Percentiles rank a stretch among this genome's conserved stretches.
Evolutionary conservation across 768 basidiomycete genomes (phyloP).

Genomic region (Brasilioporus rufonigricans): DNA sequence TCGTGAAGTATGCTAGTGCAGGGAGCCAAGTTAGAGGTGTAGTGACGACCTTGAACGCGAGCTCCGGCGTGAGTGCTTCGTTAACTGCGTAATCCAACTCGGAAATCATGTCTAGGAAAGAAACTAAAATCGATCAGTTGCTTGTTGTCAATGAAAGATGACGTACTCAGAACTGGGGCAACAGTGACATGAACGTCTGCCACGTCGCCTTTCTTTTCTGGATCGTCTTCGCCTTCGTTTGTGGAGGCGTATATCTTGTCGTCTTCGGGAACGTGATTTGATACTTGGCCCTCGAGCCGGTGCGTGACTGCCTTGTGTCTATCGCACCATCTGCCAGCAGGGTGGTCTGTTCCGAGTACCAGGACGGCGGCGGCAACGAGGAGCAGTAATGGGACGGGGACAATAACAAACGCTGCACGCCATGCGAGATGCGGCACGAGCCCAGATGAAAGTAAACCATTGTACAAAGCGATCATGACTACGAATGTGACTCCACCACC

Average conservation of each 20-base stretch:
- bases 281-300: neutral
- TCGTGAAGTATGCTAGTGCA: slow-evolving; percentile 2
- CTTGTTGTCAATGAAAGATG: neutral
- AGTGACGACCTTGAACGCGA: neutral
- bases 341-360: slow-evolving; percentile 8
- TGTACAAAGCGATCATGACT: slow-evolving; percentile 34
- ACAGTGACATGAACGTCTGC: slow-evolving; percentile 17
- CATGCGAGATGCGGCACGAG: slow-evolving; percentile 45
- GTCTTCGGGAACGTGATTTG: slow-evolving; percentile 1
- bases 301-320: slow-evolving; percentile 5
- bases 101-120: slow-evolving; percentile 15
- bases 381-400: slow-evolving; percentile 55
- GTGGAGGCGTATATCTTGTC: slow-evolving; percentile 15
- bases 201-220: slow-evolving; percentile 28
- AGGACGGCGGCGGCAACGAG: slow-evolving; percentile 31
- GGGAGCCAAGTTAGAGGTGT: slow-evolving; percentile 6
- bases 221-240: slow-evolving; percentile 21
- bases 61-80: neutral
- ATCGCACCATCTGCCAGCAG: slow-evolving; percentile 9
- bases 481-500: slow-evolving; percentile 8
- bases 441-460: slow-evolving; percentile 35
- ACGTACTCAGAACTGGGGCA: neutral
- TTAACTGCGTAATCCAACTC: slow-evolving; percentile 3
- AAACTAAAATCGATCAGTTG: neutral
- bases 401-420: slow-evolving; percentile 53